Percentiles rank a stretch among this genome's conserved stretches.
phyloP scores from a whole-genome alignment of 768 basidiomycete genomes.

The Boletus bicolor region DNA sequence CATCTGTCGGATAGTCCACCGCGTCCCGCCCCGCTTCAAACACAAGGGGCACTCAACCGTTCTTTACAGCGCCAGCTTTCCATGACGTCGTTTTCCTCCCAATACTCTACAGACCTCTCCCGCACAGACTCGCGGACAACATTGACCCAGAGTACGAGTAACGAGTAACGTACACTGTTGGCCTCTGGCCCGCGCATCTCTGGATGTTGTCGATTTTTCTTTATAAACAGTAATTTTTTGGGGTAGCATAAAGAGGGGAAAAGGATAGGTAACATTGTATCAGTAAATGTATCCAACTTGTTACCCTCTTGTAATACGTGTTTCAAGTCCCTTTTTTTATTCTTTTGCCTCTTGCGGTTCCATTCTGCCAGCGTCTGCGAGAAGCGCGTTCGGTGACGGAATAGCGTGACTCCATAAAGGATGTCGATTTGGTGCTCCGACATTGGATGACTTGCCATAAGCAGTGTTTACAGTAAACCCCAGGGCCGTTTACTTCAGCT shows the following conservation, averaged over 20 bases:
- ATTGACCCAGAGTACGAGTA: constrained; percentile 15
- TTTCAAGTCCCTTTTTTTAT: neutral
- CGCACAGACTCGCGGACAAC: constrained; percentile 24
- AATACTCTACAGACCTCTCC: constrained; percentile 4
- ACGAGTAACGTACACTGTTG: constrained; percentile 3
- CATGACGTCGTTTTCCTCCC: constrained; percentile 22
- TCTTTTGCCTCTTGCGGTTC: neutral
- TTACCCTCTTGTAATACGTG: constrained; percentile 26
- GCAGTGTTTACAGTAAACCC: too few species aligned
- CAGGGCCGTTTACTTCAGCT: too few species aligned
- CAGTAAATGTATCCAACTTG: constrained; percentile 20
- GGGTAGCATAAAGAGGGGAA: neutral
- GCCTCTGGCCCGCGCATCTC: neutral
- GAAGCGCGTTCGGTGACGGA: neutral
- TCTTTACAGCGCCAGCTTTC: constrained; percentile 28
- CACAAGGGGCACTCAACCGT: constrained; percentile 16
- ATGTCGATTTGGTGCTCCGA: too few species aligned
- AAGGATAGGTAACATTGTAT: constrained; percentile 22
- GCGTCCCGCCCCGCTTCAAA: neutral
- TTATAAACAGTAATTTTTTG: constrained; percentile 8
- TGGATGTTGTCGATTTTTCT: constrained; percentile 1
- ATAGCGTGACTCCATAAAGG: too few species aligned
- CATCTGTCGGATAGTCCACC: constrained; percentile 7
- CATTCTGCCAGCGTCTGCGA: neutral
- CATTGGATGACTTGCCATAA: too few species aligned